These are phyloP conservation scores for Pleomassaria siparia DNA, from an alignment of 2,329 filamentous ascomycete species.

Conservation along the genomic window DNA sequence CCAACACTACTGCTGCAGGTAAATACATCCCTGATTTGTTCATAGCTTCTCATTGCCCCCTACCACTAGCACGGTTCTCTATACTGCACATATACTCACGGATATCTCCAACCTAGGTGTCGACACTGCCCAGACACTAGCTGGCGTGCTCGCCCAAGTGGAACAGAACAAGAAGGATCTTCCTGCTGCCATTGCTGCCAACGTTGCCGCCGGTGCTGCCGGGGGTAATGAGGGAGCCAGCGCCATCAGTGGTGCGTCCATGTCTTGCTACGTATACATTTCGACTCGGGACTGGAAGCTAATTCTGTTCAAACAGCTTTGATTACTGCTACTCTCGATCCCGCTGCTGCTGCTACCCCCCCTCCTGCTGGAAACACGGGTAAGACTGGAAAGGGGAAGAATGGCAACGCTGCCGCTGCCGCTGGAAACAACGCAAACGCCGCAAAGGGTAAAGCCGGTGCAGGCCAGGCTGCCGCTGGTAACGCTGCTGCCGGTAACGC, in stretches of 20 bases:
- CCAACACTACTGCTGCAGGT: conserved; percentile 27
- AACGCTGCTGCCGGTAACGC: not conserved
- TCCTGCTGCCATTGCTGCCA: conserved; percentile 48
- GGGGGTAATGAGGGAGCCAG: conserved; percentile 38
- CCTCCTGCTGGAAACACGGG: conserved; percentile 6
- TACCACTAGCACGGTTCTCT: not conserved
- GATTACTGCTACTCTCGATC: conserved; percentile 5
- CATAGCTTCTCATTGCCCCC: not conserved
- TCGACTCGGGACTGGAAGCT: not conserved
- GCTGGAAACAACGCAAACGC: not conserved
- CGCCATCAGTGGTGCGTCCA: conserved; percentile 46
- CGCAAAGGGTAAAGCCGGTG: not conserved
- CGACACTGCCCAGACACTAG: conserved; percentile 49
- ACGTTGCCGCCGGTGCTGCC: conserved; percentile 47
- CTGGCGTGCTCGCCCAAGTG: conserved; percentile 53
- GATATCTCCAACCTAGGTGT: conserved; percentile 42
- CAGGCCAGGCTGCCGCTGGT: not conserved
- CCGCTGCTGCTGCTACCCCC: conserved; percentile 9
- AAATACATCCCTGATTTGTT: conserved; percentile 13
- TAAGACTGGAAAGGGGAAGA: conserved; percentile 3
- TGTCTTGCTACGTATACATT: conserved; percentile 14
- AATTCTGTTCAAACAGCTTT: conserved; percentile 8
- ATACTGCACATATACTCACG: conserved; percentile 18
- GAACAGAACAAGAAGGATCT: conserved; percentile 56
- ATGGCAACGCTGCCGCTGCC: not conserved